Percentiles rank a stretch among this genome's conserved stretches.
Evolutionary conservation across 2,329 filamentous ascomycete species (phyloP).

Genomic region (Cercospora canescens): DNA sequence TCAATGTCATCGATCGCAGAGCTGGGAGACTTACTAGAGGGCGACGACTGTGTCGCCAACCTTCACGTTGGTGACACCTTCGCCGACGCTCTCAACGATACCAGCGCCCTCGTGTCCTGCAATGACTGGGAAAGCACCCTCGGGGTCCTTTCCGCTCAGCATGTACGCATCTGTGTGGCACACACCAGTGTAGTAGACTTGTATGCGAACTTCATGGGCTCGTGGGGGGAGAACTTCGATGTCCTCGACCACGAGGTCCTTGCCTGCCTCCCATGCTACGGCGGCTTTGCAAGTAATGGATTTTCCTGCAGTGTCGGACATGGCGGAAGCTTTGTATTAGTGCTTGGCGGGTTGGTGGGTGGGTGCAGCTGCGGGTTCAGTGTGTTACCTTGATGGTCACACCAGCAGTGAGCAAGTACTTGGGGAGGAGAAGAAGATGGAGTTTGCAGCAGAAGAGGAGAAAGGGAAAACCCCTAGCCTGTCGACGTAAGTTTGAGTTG

Average conservation of each 20-base stretch:
- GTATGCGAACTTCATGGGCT: constrained; percentile 92
- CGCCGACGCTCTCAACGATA: constrained; percentile 88
- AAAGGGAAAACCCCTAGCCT: constrained; percentile 5
- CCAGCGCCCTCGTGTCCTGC: constrained; percentile 90
- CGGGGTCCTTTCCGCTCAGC: constrained; percentile 92
- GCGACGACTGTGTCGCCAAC: constrained; percentile 87
- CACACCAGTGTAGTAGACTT: constrained; percentile 97
- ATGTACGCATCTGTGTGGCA: constrained; percentile 96
- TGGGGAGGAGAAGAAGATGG: background rate
- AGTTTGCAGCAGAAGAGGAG: constrained; percentile 1
- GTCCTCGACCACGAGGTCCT: constrained; percentile 85
- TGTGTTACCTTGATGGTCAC: constrained; percentile 14
- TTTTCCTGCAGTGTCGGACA: constrained; percentile 63
- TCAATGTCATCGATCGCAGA: background rate
- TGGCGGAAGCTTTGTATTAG: constrained; percentile 33
- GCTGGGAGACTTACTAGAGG: constrained; percentile 65
- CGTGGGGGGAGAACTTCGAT: constrained; percentile 86
- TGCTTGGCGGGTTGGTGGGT: constrained; percentile 10
- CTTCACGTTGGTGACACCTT: constrained; percentile 94
- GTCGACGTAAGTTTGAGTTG: constrained; percentile 13
- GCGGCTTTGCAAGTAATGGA: constrained; percentile 89
- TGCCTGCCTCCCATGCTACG: constrained; percentile 94
- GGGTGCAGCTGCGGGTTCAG: background rate
- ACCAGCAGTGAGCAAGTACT: background rate
- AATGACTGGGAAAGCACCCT: constrained; percentile 88